Base-by-base conservation (phyloP, 2,329 filamentous ascomycete species). In the Hortaea werneckii region DNA sequence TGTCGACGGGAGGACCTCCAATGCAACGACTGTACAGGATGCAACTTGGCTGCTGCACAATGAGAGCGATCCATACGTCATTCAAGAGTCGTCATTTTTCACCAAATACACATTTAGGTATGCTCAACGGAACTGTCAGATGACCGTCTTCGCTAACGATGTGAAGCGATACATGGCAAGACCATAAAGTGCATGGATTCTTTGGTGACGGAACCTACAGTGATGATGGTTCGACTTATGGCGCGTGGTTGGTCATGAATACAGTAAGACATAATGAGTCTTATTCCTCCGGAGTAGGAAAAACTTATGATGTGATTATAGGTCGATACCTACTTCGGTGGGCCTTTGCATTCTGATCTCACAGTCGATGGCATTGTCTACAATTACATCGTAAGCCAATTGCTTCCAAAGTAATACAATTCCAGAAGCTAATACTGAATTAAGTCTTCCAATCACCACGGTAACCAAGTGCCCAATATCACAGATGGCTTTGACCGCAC, bases 311-410 rank as follows among this genome's bases (percentile, higher is more conserved):
- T 4, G 4, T 20, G 20, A 20, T 20, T 4, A 20, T 20, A 20
- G 20, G 4, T 20, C 3, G 78, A 82, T 43, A 79, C 77, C 0
- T 80, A 80, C 53, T 80, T 75, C 55, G 76, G 75, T 6, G 79
- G 79, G 0, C 79, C 79, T 0, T 62, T 78, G 2, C 78, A 82
- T 58, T 80, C 78, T 0, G 80, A 82, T 54, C 63, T 83, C 5
- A 73, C 73, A 0, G 79, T 82, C 0, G 79, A 82, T 52, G 79
- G 78, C 0, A 81, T 82, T 40, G 70, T 82, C 0, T 82, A 82
- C 58, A 80, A 83, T 55, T 83, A 82, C 54, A 73, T 77, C n/a
- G 32, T 35, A 40, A n/a, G 34, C 37, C 34, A 2, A 4, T n/a
- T 4, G 4, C 4, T 9, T n/a, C n/a, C 9, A 35, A 9, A 4